Base-by-base conservation (phyloP, 257 asterid species). In the Fraxinus anomala region DNA sequence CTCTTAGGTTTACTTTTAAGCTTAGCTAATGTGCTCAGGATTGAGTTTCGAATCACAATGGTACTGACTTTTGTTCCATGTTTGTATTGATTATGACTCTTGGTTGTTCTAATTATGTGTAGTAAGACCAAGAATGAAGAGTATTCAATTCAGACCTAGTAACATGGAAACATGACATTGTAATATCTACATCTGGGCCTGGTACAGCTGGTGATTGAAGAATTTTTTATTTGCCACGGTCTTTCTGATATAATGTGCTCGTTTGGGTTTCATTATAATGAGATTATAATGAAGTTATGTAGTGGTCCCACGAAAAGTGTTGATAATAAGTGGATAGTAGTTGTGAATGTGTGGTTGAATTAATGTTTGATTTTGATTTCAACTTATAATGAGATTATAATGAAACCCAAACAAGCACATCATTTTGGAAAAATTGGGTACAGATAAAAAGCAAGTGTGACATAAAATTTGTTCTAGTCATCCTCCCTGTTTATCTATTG, bases 21-120 rank as follows among this genome's bases (percentile, higher is more conserved):
- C 56, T 47, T 47, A 14, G n/a, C 26, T n/a, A 19, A 19, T 0
- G 10, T 54, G 16, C 59, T 59, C 42, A 51, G 4, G 6, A 19
- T 80, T 74, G 74, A 78, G 54, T 66, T 73, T 70, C 33, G 61
- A 61, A 36, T 56, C 16, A 33, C 23, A 70, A 44, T 11, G 59
- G 8, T 40, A 8, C 26, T 13, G 42, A 47, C 61, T 44, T 30
- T 12, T 42, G 51, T 54, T 39, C 59, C 30, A 19, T 40, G 39
- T 5, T 72, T 31, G 30, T 56, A 23, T 16, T 39, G 63, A 3
- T 68, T n/a, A 39, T 2, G 24, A 21, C 59, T 39, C 40, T 14
- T 1, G 49, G 49, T 65, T 66, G 28, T 44, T 68, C n/a, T 30
- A 69, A 31, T 30, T 19, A 5, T 28, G 5, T 8, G 36, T 5